phyloP scores from a whole-genome alignment of 2,329 filamentous ascomycete genomes.

The Cladosporium colombiae region DNA sequence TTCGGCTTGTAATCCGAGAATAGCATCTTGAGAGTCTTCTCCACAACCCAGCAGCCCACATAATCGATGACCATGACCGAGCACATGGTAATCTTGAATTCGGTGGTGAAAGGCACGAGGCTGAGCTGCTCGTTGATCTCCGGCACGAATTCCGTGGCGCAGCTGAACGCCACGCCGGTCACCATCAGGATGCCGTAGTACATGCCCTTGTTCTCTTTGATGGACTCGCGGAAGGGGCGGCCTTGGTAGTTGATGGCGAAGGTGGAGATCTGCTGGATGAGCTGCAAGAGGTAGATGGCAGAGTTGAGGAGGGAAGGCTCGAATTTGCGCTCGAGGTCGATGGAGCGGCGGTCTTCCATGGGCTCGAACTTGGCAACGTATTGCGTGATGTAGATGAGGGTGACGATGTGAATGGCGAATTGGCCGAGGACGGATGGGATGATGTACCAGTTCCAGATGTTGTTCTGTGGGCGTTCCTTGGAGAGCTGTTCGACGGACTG shows the following conservation, averaged over 20 bases:
- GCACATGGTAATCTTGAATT: constrained; percentile 89
- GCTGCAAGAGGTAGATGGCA: constrained; percentile 92
- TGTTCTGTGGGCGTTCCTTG: constrained; percentile 95
- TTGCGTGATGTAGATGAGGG: constrained; percentile 88
- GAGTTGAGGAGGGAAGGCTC: constrained; percentile 91
- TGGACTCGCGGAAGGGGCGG: constrained; percentile 92
- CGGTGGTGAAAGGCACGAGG: constrained; percentile 82
- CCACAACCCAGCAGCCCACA: constrained; percentile 80
- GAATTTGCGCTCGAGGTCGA: constrained; percentile 95
- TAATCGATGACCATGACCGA: constrained; percentile 85
- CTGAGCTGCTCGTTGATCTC: constrained; percentile 93
- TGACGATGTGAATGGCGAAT: constrained; percentile 92
- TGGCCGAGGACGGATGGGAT: constrained; percentile 96
- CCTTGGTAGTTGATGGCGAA: constrained; percentile 99
- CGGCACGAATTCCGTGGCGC: constrained; percentile 91
- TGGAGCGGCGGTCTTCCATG: constrained; percentile 53
- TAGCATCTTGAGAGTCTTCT: constrained; percentile 77
- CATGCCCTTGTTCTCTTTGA: constrained; percentile 96
- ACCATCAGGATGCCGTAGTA: constrained; percentile 94
- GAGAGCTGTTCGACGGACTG: constrained; percentile 88
- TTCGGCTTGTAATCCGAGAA: constrained; percentile 93
- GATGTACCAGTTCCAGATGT: constrained; percentile 99
- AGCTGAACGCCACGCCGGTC: constrained; percentile 86
- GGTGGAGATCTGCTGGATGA: constrained; percentile 98
- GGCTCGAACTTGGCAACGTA: constrained; percentile 85